These are phyloP conservation scores for Boletus sensibilis DNA, from an alignment of 768 basidiomycete species.

Conservation along the genomic window DNA sequence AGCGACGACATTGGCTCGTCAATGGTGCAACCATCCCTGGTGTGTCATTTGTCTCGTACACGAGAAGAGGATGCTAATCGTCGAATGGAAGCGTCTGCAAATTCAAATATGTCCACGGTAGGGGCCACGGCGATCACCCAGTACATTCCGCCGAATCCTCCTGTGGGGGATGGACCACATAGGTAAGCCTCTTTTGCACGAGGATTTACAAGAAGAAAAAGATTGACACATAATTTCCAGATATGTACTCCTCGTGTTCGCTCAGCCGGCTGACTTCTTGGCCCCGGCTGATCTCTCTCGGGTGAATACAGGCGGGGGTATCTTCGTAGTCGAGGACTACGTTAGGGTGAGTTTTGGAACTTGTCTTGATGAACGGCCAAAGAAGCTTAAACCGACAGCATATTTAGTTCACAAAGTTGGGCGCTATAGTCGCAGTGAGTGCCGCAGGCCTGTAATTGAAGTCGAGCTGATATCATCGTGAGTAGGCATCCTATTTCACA, in stretches of 20 bases:
- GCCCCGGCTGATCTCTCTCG: slow-evolving; percentile 56
- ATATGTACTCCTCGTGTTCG: slow-evolving; percentile 66
- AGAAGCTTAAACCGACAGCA: not conserved
- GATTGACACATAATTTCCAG: slow-evolving; percentile 34
- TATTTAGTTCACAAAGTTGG: slow-evolving; percentile 51
- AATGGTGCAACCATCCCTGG: slow-evolving; percentile 57
- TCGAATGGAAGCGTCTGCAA: slow-evolving; percentile 17
- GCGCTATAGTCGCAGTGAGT: slow-evolving; percentile 58
- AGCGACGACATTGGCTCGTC: slow-evolving; percentile 80
- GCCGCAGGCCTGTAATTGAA: slow-evolving; percentile 1
- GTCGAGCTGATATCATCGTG: slow-evolving; percentile 3
- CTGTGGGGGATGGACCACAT: slow-evolving; percentile 69
- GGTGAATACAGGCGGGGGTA: slow-evolving; percentile 49
- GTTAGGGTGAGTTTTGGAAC: slow-evolving; percentile 41
- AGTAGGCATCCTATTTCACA: slow-evolving; percentile 65
- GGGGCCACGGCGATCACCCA: slow-evolving; percentile 53
- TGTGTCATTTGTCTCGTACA: slow-evolving; percentile 21
- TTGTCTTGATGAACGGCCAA: not conserved
- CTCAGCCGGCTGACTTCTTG: slow-evolving; percentile 61
- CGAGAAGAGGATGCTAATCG: not conserved
- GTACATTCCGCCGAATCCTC: slow-evolving; percentile 72
- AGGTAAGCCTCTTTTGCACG: slow-evolving; percentile 44
- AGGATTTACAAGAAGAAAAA: not conserved
- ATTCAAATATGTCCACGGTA: slow-evolving; percentile 40
- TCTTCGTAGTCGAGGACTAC: slow-evolving; percentile 59